phyloP scores from a whole-genome alignment of 176 grass and related monocot genomes.

The Oryza meyeriana region DNA sequence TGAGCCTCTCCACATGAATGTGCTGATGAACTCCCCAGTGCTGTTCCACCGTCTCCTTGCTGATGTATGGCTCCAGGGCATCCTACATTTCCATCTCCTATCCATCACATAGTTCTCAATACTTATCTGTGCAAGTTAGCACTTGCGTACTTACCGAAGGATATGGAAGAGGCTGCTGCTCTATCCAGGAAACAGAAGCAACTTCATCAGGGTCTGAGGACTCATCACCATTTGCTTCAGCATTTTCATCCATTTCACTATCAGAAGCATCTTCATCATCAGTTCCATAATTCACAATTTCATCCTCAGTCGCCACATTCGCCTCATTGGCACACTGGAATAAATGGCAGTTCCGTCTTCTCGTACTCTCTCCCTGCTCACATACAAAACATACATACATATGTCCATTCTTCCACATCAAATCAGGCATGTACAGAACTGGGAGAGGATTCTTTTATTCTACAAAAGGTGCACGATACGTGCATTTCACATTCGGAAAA shows the following conservation, averaged over 20 bases:
- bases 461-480: background rate
- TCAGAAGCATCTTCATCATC: slow-evolving; percentile 15
- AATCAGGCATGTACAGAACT: background rate
- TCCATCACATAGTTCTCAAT: background rate
- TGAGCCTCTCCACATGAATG: slow-evolving; percentile 63
- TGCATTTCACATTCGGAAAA: background rate
- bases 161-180: slow-evolving; percentile 66
- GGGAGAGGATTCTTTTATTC: background rate
- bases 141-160: slow-evolving; percentile 26
- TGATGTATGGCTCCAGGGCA: slow-evolving; percentile 83
- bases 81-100: slow-evolving; percentile 27
- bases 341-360: background rate
- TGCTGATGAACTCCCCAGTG: slow-evolving; percentile 78
- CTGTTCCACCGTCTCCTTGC: slow-evolving; percentile 63
- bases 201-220: slow-evolving; percentile 13
- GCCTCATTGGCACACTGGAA: slow-evolving; percentile 5
- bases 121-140: background rate
- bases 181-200: slow-evolving; percentile 32
- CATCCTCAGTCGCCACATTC: slow-evolving; percentile 23
- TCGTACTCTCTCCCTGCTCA: background rate
- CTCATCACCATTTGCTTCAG: background rate
- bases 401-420: background rate
- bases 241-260: background rate
- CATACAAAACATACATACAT: background rate
- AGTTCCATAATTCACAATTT: background rate